Evolutionary conservation across 495 filamentous ascomycete species (phyloP), one percentile per base, ranked within the genome.

Genomic region (Daldinia bambusicola): DNA sequence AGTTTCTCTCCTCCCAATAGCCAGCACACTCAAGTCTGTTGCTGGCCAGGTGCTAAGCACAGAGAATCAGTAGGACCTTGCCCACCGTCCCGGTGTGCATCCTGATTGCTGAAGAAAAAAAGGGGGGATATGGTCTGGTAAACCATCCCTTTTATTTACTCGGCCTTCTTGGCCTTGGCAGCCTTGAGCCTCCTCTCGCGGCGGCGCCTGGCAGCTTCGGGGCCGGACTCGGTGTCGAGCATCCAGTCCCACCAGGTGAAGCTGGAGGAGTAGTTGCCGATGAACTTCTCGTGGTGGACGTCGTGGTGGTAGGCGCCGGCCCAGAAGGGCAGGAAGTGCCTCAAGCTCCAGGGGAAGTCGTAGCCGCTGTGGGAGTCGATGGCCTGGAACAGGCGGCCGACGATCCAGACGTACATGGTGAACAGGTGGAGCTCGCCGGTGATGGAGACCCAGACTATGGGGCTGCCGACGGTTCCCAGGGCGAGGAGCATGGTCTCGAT

Each of bases 221-320:
- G 89, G 40, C 91, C 92, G 70, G 93, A 92, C 84, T 99, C 94
- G 57, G 95, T 99, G 80, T 98, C 94, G 61, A 98, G 86, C 68
- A 91, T 70, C 78, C 91, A 95, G 80, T 99, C 95, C 95, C 96
- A 98, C 96, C 96, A 99, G 76, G 96, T 88, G 88, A 99, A 99
- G 83, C 93, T 96, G 78, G 93, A 97, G 26, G 95, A 86, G 79
- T 97, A 99, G 83, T 99, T 99, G 60, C 95, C 95, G 73, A 98
- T 92, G 85, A 99, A 99, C 67, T 90, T 89, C 84, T 99, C 95
- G 80, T 99, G 95, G 80, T 99, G 95, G 31, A 92, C 83, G 77
- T 99, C 95, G 81, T 99, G 95, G 82, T 98, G 94, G 66, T 97
- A 90, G 37, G 95, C 95, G 70, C 95, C 95, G 64, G 95, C 95